phyloP scores from a whole-genome alignment of 257 asterid genomes.

The Solanum gracilifrons region DNA sequence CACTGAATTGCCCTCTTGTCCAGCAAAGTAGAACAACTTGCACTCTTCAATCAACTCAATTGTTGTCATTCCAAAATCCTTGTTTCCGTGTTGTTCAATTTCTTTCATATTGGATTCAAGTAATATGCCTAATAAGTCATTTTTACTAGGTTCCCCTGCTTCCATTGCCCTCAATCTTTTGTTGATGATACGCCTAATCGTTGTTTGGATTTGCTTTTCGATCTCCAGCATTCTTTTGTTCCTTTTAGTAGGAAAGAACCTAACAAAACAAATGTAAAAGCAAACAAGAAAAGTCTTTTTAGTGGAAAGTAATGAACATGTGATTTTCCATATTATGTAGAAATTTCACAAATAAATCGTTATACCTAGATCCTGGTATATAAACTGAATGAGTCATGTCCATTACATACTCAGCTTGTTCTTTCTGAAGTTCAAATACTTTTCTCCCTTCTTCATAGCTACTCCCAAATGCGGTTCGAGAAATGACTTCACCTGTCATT shows the following conservation, averaged over 20 bases:
- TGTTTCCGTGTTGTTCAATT: no score
- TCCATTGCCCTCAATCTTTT: no score
- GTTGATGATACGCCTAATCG: no score
- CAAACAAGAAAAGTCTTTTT: not conserved
- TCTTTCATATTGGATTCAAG: no score
- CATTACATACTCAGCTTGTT: conserved; percentile 19
- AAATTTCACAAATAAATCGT: not conserved
- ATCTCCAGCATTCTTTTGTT: conserved; percentile 13
- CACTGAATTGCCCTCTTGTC: conserved; percentile 44
- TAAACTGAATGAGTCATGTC: conserved; percentile 3
- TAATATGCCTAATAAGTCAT: conserved; percentile 2
- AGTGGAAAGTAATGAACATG: no score
- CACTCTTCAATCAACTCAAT: no score
- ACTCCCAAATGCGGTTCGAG: conserved; percentile 46
- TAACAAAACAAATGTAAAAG: not conserved
- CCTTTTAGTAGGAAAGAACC: conserved; percentile 34
- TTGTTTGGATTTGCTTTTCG: not conserved
- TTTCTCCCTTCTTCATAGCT: conserved; percentile 35
- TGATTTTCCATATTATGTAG: no score
- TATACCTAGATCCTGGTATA: conserved; percentile 36
- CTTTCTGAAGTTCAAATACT: conserved; percentile 29
- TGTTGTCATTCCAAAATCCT: no score
- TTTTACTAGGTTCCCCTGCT: not conserved
- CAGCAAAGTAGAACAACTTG: no score
- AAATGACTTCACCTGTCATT: conserved; percentile 24